Conservation (phyloP, 108 stramenopile species). For the Skeletonema potamos region DNA sequence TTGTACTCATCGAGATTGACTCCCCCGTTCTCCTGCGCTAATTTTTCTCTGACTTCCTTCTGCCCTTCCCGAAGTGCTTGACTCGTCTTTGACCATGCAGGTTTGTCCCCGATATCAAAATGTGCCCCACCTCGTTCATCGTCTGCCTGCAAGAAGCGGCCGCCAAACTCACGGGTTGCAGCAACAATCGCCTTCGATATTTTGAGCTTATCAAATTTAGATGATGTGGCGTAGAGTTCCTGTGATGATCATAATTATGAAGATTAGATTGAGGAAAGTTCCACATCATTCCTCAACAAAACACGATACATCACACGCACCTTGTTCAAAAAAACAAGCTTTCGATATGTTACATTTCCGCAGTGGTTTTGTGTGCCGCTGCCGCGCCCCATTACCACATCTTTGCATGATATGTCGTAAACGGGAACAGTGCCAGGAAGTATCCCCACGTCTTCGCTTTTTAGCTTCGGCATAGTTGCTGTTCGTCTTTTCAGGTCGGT, state of each 20-base stretch:
- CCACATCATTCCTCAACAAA: neutral
- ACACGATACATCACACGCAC: neutral
- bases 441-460: neutral
- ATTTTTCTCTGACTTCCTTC: slow-evolving; percentile 61
- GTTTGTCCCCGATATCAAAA: slow-evolving; percentile 88
- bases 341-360: slow-evolving; percentile 58
- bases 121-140: slow-evolving; percentile 56
- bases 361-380: slow-evolving; percentile 53
- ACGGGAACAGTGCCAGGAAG: slow-evolving; percentile 5
- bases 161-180: slow-evolving; percentile 55
- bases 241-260: neutral
- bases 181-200: slow-evolving; percentile 83
- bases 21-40: slow-evolving; percentile 55
- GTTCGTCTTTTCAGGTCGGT: no score
- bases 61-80: slow-evolving; percentile 89
- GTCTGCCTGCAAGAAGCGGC: slow-evolving; percentile 59
- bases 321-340: slow-evolving; percentile 44
- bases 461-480: neutral
- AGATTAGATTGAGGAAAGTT: neutral
- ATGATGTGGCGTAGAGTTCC: slow-evolving; percentile 78
- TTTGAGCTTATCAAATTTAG: slow-evolving; percentile 78
- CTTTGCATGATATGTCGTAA: slow-evolving; percentile 24
- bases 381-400: slow-evolving; percentile 58
- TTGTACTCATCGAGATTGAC: slow-evolving; percentile 25
- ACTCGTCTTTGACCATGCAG: slow-evolving; percentile 82